Conservation (phyloP, 192 early-diverging fungal species). For the Umbelopsis sp. region DNA sequence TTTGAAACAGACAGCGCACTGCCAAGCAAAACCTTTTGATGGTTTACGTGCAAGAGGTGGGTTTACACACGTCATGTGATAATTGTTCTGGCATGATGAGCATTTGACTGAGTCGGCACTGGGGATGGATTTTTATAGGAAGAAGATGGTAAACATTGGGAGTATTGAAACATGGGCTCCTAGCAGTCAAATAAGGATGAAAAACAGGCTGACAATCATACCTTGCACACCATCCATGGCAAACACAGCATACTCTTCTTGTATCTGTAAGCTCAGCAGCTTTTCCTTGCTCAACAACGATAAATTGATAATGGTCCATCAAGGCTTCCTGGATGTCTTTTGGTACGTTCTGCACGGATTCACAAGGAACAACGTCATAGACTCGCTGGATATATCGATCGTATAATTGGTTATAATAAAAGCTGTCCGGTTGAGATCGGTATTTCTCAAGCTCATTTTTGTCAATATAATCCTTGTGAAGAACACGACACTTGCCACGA, state of each 20-base stretch:
- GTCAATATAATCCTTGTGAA: conserved; percentile 62
- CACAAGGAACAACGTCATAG: conserved; percentile 85
- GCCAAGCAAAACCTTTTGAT: conserved; percentile 86
- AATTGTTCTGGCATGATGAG: conserved; percentile 71
- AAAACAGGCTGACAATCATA: conserved; percentile 26
- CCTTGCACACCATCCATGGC: conserved; percentile 72
- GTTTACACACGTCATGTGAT: conserved; percentile 82
- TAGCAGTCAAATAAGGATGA: conserved; percentile 6
- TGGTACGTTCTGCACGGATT: conserved; percentile 80
- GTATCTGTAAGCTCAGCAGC: conserved; percentile 72
- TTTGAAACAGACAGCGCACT: conserved; percentile 72
- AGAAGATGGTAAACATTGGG: conserved; percentile 6
- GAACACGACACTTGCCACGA: conserved; percentile 76
- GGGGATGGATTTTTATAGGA: conserved; percentile 37
- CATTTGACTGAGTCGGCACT: conserved; percentile 75
- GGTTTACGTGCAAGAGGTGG: conserved; percentile 77
- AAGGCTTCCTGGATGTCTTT: conserved; percentile 68
- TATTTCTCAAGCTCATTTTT: conserved; percentile 62
- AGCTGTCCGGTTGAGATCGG: conserved; percentile 65
- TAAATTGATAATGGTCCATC: conserved; percentile 72
- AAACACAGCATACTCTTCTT: conserved; percentile 69
- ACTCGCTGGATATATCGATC: conserved; percentile 88
- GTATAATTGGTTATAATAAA: conserved; percentile 88
- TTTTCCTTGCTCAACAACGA: conserved; percentile 85
- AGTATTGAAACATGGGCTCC: background rate